Evolutionary conservation across 1,284 basidiomycete genomes (phyloP).

Genomic region (Ceratobasidium sp.): DNA sequence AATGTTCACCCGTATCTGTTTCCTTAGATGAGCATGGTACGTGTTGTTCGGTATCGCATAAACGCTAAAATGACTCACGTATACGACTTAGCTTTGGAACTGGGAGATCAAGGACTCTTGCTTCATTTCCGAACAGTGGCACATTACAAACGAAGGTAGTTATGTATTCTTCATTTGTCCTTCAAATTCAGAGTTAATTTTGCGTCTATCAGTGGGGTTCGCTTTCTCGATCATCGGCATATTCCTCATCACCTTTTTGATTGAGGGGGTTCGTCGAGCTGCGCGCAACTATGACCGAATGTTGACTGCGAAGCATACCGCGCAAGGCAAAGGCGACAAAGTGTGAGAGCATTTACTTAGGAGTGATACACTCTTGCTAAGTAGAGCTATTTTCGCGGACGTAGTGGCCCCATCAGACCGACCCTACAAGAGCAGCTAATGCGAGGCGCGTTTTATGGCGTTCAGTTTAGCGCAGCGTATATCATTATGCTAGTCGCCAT

Average conservation of each 20-base stretch:
- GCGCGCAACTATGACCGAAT: conserved; percentile 26
- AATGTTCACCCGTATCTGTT: neutral
- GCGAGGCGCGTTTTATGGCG: conserved; percentile 25
- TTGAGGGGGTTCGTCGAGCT: conserved; percentile 10
- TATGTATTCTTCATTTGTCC: neutral
- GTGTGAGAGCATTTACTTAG: too few species aligned
- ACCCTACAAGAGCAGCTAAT: conserved; percentile 10
- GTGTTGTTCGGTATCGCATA: neutral
- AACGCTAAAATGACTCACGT: neutral
- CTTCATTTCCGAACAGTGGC: conserved; percentile 30
- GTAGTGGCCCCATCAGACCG: conserved; percentile 1
- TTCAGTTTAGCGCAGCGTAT: conserved; percentile 31
- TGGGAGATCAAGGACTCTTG: conserved; percentile 29
- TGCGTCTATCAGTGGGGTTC: conserved; percentile 13
- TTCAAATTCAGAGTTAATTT: conserved; percentile 10
- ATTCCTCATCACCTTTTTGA: conserved; percentile 3
- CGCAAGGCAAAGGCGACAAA: neutral
- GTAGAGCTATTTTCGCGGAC: neutral
- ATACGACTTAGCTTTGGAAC: conserved; percentile 32
- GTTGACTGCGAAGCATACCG: neutral
- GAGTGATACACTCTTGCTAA: too few species aligned
- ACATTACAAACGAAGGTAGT: conserved; percentile 17
- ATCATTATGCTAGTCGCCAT: conserved; percentile 35
- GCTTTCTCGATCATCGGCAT: conserved; percentile 34
- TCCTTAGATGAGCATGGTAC: conserved; percentile 34